Base-by-base conservation (phyloP, 257 asterid genomes). In the Jasminum sambac region DNA sequence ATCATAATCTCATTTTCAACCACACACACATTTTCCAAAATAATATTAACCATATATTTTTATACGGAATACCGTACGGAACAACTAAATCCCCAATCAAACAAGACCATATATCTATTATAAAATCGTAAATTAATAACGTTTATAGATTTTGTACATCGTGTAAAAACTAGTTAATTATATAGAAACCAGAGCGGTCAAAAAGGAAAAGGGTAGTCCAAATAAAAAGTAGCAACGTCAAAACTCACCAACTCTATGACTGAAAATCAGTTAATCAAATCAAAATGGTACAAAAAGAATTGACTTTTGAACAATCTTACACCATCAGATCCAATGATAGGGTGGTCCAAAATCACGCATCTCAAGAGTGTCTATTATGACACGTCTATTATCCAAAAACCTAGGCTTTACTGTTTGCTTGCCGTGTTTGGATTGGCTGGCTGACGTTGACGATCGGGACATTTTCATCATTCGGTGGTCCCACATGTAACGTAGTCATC, bases 291-390 rank as follows among this genome's bases (percentile, higher is more conserved):
- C 62, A 10, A 44, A 52, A 46, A 5, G 24, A 30, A 52, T 72
- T 64, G 84, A 72, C 66, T 59, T 60, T 26, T 0, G 16, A 57
- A 39, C 25, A 1, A 25, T 46, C 17, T 4, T 11, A 0, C 11
- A 38, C 84, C 87, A 75, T 80, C 50, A 5, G 78, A 72, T 79
- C 14, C 26, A 26, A 7, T 36, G 67, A 57, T 50, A 24, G 44
- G 14, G 83, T 76, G 80, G 90, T 79, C 85, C 86, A 52, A 2
- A 9, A 23, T 16, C 70, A 44, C 84, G 38, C 78, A 84, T 82
- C 80, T 66, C 87, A 36, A 82, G 76, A 76, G 44, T n/a, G 39
- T 39, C 68, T 1, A 44, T 57, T 38, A 34, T 11, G 84, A 76
- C 84, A 76, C 83, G 79, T 81, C 72, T 68, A 26, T 37, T 69